Conservation (phyloP, 2,329 filamentous ascomycete genomes). For the Aschersonia sp. region DNA sequence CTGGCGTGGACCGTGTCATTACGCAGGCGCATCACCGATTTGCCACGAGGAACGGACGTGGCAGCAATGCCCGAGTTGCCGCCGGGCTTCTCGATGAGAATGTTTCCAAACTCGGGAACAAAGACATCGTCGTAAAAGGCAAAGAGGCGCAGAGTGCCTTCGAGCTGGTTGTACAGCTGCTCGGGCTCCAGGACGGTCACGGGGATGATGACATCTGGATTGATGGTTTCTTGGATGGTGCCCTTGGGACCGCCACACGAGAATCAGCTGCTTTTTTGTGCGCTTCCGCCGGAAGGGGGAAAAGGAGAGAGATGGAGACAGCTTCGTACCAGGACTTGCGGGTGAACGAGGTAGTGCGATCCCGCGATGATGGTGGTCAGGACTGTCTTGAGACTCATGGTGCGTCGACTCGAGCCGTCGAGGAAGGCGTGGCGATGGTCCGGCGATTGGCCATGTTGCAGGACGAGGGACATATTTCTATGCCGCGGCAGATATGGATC, state of each 20-base stretch:
- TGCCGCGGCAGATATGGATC: background rate
- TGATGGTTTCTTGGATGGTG: conserved; percentile 25
- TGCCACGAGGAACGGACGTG: background rate
- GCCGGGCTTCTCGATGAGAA: conserved; percentile 23
- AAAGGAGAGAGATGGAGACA: background rate
- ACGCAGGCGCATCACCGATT: conserved; percentile 1
- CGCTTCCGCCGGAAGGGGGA: background rate
- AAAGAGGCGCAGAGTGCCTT: conserved; percentile 17
- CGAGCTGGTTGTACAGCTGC: conserved; percentile 22
- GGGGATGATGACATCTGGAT: conserved; percentile 23
- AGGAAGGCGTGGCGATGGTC: background rate
- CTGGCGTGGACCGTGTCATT: conserved; percentile 9
- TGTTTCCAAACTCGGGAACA: conserved; percentile 19
- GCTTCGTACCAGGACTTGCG: conserved; percentile 17
- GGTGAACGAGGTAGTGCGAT: conserved; percentile 24
- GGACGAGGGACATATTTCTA: background rate
- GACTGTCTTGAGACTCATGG: conserved; percentile 11
- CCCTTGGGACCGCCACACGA: conserved; percentile 12
- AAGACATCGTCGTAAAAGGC: conserved; percentile 24
- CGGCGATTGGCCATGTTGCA: conserved; percentile 1
- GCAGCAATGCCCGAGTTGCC: conserved; percentile 5
- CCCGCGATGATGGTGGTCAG: conserved; percentile 22
- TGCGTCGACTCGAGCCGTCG: background rate
- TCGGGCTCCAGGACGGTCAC: conserved; percentile 23
- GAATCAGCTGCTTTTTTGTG: background rate